These are phyloP conservation scores for Pseudonectria buxi DNA, from an alignment of 2,329 filamentous ascomycete species.

Conservation along the genomic window DNA sequence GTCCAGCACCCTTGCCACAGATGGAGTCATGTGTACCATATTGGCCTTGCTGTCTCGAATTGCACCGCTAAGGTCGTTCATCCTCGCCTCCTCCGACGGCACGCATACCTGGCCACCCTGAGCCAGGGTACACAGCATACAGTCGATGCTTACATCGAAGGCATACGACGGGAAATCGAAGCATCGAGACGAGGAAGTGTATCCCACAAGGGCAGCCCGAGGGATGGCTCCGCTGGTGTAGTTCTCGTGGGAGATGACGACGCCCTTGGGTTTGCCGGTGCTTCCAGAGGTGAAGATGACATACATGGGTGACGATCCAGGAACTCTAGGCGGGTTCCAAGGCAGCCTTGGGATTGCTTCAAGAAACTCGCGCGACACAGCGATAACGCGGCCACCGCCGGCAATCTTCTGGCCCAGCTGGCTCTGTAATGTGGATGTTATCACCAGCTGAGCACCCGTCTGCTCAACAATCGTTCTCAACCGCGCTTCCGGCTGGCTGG, in stretches of 20 bases:
- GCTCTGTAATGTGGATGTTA: slow-evolving; percentile 35
- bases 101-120: slow-evolving; percentile 46
- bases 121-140: slow-evolving; percentile 47
- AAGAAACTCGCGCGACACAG: slow-evolving; percentile 25
- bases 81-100: slow-evolving; percentile 45
- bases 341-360: slow-evolving; percentile 10
- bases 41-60: slow-evolving; percentile 39
- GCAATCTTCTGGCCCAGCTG: slow-evolving; percentile 32
- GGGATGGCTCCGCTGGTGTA: slow-evolving; percentile 40
- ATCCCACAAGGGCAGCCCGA: slow-evolving; percentile 35
- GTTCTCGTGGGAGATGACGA: slow-evolving; percentile 42
- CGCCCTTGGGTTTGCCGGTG: slow-evolving; percentile 56
- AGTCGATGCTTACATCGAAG: slow-evolving; percentile 49
- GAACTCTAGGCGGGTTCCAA: slow-evolving; percentile 23
- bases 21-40: slow-evolving; percentile 46
- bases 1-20: slow-evolving; percentile 41
- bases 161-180: slow-evolving; percentile 47
- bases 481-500: slow-evolving; percentile 38
- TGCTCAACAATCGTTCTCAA: slow-evolving; percentile 39
- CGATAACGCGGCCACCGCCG: slow-evolving; percentile 26
- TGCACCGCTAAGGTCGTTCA: slow-evolving; percentile 43
- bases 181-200: slow-evolving; percentile 34
- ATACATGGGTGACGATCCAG: slow-evolving; percentile 37
- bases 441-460: slow-evolving; percentile 31
- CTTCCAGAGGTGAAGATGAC: slow-evolving; percentile 60